These are phyloP conservation scores for Leccinum disarticulatum DNA, from an alignment of 768 basidiomycete genomes.

Conservation along the genomic window DNA sequence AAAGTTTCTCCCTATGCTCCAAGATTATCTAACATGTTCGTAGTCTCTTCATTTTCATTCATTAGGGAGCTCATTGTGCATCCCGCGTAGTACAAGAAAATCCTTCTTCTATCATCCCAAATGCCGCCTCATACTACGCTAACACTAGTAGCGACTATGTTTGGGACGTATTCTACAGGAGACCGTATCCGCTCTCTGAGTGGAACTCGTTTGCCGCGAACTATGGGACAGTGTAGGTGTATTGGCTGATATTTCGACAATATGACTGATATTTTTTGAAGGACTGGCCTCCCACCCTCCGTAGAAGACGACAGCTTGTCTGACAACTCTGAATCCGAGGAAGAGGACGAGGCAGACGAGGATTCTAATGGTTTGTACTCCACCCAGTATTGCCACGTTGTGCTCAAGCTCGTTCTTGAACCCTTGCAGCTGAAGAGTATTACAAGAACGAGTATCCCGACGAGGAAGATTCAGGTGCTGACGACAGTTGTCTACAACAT, in stretches of 20 bases:
- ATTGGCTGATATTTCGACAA: not conserved
- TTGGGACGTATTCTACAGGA: slow-evolving; percentile 82
- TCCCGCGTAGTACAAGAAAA: slow-evolving; percentile 27
- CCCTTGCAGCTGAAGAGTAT: slow-evolving; percentile 66
- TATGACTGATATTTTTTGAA: slow-evolving; percentile 24
- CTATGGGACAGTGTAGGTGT: slow-evolving; percentile 62
- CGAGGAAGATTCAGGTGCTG: slow-evolving; percentile 50
- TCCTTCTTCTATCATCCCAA: slow-evolving; percentile 9
- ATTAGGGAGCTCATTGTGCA: slow-evolving; percentile 1
- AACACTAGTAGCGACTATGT: slow-evolving; percentile 61
- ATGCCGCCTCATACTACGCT: not conserved
- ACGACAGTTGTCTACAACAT: slow-evolving; percentile 37
- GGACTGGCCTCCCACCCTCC: slow-evolving; percentile 64
- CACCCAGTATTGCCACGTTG: not conserved
- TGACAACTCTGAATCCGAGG: slow-evolving; percentile 62
- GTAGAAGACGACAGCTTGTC: slow-evolving; percentile 53
- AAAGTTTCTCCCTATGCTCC: slow-evolving; percentile 75
- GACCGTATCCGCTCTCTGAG: slow-evolving; percentile 57
- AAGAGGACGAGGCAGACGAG: slow-evolving; percentile 76
- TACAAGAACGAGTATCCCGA: slow-evolving; percentile 87
- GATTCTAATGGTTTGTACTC: slow-evolving; percentile 70
- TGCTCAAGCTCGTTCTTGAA: slow-evolving; percentile 1
- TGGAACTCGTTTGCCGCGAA: slow-evolving; percentile 57
- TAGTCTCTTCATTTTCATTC: not conserved
- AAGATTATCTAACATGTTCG: slow-evolving; percentile 68